Percentiles rank a stretch among this genome's conserved stretches.
These are phyloP conservation scores for Prunella vulgaris DNA, from an alignment of 257 asterid species.

Conservation along the genomic window DNA sequence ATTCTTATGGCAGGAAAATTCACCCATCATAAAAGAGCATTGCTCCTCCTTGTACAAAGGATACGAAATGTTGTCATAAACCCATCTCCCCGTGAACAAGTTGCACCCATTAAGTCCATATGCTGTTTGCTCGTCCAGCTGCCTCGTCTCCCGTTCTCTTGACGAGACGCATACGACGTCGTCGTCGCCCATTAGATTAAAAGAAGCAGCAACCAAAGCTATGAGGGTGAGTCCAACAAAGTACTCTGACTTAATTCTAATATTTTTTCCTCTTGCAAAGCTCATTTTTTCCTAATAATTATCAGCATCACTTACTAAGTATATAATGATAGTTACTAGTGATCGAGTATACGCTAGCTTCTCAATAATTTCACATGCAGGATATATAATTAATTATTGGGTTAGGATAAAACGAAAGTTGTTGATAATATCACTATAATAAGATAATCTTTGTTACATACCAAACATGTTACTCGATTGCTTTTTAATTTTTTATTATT, in stretches of 20 bases:
- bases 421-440: too few species aligned
- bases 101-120: constrained; percentile 20
- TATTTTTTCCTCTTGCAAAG: not conserved
- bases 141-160: not conserved
- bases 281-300: not conserved
- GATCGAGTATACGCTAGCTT: not conserved
- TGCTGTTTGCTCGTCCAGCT: too few species aligned
- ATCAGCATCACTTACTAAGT: not conserved
- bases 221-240: not conserved
- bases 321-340: not conserved
- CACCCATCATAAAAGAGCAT: constrained; percentile 49
- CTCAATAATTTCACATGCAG: not conserved
- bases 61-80: constrained; percentile 46
- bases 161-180: not conserved
- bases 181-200: not conserved
- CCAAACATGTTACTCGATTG: not conserved
- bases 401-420: not conserved
- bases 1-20: constrained; percentile 46
- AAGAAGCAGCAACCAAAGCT: not conserved
- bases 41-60: constrained; percentile 56
- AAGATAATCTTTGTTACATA: not conserved
- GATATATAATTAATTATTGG: not conserved
- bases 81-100: constrained; percentile 56
- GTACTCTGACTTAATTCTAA: not conserved
- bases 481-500: too few species aligned